Percentiles rank a stretch among this genome's conserved stretches.
Conservation (phyloP, 352 stramenopile genomes). For the Phytopythium delawarense region DNA sequence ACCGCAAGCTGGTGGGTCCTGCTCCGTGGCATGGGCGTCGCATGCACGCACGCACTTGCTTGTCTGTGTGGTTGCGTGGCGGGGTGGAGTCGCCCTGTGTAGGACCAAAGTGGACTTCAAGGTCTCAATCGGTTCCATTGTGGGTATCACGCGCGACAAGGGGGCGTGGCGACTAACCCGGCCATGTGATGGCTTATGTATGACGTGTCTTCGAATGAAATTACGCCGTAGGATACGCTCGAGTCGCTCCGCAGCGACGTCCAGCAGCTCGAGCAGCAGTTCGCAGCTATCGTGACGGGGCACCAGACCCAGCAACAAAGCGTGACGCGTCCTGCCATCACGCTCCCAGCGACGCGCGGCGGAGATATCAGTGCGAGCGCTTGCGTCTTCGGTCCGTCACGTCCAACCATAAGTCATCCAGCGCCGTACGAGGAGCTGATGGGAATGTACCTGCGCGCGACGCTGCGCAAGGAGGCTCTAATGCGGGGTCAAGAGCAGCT, state of each 20-base stretch:
- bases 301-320: neutral
- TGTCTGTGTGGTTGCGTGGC: neutral
- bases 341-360: neutral
- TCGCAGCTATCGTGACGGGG: slow-evolving; percentile 20
- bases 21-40: neutral
- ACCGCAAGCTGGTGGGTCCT: slow-evolving; percentile 25
- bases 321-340: neutral
- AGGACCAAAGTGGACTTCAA: neutral
- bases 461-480: slow-evolving; percentile 44
- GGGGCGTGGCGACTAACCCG: neutral
- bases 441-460: slow-evolving; percentile 42
- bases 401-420: neutral
- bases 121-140: neutral
- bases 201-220: neutral
- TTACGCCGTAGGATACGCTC: slow-evolving; percentile 24
- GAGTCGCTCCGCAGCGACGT: slow-evolving; percentile 31
- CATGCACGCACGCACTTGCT: no score
- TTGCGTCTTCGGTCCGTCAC: neutral
- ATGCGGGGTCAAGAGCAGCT: slow-evolving; percentile 45
- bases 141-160: neutral
- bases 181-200: neutral
- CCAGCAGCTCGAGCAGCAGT: slow-evolving; percentile 21
- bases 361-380: neutral
- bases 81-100: neutral
- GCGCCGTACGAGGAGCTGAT: neutral